Base-by-base conservation (phyloP, 2,329 filamentous ascomycete genomes). In the Aspergillus sp. region DNA sequence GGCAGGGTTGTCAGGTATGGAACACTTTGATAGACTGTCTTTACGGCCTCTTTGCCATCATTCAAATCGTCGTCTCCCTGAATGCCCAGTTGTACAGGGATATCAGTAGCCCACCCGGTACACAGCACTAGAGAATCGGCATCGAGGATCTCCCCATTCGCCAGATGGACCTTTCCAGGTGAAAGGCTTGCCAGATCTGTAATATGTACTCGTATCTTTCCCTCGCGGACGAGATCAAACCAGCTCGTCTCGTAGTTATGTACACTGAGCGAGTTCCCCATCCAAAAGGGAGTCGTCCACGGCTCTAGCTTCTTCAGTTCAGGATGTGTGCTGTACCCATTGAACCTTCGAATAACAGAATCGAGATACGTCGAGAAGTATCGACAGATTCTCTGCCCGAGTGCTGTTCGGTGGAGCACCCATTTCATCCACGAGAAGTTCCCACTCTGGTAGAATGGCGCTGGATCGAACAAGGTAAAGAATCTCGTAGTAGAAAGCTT, bases 381-480 rank as follows among this genome's bases (percentile, higher is more conserved):
- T 3, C 19, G 39, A 6, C 17, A 27, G 14, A 56, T 35, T 11
- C 11, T n/a, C 7, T 45, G 46, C 6, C 46, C 53, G 1, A 56
- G 15, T 6, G 4, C 6, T 7, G 53, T 37, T 1, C 27, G 46
- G 15, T 56, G 53, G 4, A 56, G 40, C 1, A 50, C 7, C 1
- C 45, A 15, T n/a, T 21, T 43, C 12, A 17, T 19, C 53, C 53
- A 55, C n/a, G 35, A 19, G 14, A 47, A 54, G 3, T 43, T 33
- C 5, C 52, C 84, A n/a, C 73, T 76, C 8, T 8, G 27, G 9
- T 83, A 86, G 84, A 86, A 91, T 2, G 86, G 79, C 65, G 87
- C 90, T 0, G 89, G 88, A 52, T 82, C 85, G 68, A 91, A 84
- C 83, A 86, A 90, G 1, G 84, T 87, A 51, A 90, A 74, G 63